Evolutionary conservation across 352 stramenopile genomes (phyloP).

Genomic region (Thalassiosira hispida): DNA sequence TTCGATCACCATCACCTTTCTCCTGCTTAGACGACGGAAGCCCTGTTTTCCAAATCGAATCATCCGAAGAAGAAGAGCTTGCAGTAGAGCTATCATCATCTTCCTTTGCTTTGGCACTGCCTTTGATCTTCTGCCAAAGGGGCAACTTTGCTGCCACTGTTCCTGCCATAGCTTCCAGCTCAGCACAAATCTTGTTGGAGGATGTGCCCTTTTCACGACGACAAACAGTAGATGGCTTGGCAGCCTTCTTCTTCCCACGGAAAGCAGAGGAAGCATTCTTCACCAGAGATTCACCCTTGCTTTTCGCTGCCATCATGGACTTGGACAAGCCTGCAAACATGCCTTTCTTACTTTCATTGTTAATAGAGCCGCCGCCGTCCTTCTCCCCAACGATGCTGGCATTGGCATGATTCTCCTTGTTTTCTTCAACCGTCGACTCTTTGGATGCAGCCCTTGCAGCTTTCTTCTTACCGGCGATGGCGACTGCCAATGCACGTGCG

Average conservation of each 20-base stretch:
- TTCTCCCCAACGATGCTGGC: no score
- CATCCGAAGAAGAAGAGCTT: conserved; percentile 4
- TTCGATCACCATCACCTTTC: background rate
- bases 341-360: background rate
- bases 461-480: no score
- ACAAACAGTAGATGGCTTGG: no score
- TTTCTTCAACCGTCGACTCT: no score
- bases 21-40: background rate
- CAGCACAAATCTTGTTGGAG: no score
- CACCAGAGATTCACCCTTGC: background rate
- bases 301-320: background rate
- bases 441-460: no score
- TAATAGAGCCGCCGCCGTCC: no score
- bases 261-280: background rate
- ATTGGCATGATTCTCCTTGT: no score
- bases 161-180: no score
- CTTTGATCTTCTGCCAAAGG: background rate
- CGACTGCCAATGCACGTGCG: no score
- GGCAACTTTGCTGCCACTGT: background rate
- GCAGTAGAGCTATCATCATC: background rate
- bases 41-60: background rate
- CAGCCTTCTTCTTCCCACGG: no score
- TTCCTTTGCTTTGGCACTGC: background rate
- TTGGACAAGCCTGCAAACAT: background rate
- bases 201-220: no score